Evolutionary conservation across 257 asterid genomes (phyloP).

Genomic region (Solanum arcanum): DNA sequence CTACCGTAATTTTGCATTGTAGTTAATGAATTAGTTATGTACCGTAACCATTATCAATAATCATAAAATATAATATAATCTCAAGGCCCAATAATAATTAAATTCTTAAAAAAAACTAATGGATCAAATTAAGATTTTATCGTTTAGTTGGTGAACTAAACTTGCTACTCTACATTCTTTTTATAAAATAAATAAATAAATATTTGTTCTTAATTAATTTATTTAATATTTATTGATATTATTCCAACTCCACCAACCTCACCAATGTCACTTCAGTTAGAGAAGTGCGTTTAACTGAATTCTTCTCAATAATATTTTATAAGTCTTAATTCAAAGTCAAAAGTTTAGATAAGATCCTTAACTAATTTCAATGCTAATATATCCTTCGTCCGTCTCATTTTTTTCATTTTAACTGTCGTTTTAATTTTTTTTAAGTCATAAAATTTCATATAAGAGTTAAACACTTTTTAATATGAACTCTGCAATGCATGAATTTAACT

Average conservation of each 20-base stretch:
- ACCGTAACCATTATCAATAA: not conserved
- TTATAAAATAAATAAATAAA: not conserved
- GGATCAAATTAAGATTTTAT: not conserved
- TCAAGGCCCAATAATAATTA: not conserved
- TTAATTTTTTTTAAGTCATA: too few species aligned
- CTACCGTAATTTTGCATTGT: not conserved
- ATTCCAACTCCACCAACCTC: conserved; percentile 30
- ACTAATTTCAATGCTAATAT: not conserved
- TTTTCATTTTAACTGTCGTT: not conserved
- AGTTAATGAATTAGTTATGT: conserved; percentile 1
- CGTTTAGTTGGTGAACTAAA: conserved; percentile 66
- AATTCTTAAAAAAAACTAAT: not conserved
- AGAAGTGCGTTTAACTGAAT: conserved; percentile 32
- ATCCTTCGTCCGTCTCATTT: accelerated
- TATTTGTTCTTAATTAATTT: not conserved
- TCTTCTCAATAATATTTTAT: not conserved
- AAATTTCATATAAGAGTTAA: not conserved
- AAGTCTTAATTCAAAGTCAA: not conserved
- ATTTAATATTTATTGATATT: not conserved
- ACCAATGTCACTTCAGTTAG: conserved; percentile 25
- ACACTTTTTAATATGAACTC: not conserved
- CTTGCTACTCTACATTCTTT: not conserved
- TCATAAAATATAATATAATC: not conserved
- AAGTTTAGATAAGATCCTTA: not conserved
- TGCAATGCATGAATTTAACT: not conserved